phyloP scores from a whole-genome alignment of 2,329 filamentous ascomycete species.

The Lasiodiplodia theobromae region DNA sequence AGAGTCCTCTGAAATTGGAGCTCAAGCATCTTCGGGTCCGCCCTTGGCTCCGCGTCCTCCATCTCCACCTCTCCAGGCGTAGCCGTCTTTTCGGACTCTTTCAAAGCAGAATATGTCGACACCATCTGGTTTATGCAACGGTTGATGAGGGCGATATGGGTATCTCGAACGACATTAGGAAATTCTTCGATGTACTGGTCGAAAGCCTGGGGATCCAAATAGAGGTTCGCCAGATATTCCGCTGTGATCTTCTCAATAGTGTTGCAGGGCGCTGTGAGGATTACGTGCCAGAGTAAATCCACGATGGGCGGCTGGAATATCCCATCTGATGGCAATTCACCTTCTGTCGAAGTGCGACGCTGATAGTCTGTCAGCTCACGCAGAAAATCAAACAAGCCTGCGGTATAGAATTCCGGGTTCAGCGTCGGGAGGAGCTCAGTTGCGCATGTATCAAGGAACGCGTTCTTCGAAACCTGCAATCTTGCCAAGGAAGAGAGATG shows the following conservation, averaged over 20 bases:
- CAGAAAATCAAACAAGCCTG: constrained; percentile 69
- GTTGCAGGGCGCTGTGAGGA: constrained; percentile 70
- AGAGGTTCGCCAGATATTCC: constrained; percentile 74
- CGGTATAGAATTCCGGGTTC: constrained; percentile 65
- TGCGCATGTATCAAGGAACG: constrained; percentile 58
- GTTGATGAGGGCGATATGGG: constrained; percentile 74
- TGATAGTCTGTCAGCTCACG: constrained; percentile 44
- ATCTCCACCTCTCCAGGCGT: constrained; percentile 14
- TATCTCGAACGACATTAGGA: constrained; percentile 52
- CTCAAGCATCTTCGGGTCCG: constrained; percentile 29
- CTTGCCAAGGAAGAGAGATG: constrained; percentile 60
- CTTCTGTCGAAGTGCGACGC: constrained; percentile 1
- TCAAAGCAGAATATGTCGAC: constrained; percentile 15
- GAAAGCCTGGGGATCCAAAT: constrained; percentile 59
- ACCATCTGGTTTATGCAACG: constrained; percentile 68
- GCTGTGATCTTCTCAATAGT: constrained; percentile 74
- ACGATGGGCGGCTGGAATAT: constrained; percentile 61
- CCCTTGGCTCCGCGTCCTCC: neutral
- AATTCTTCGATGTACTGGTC: constrained; percentile 8
- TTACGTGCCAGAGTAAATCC: constrained; percentile 84
- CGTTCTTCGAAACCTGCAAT: constrained; percentile 44
- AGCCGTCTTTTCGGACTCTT: neutral
- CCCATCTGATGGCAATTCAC: constrained; percentile 57
- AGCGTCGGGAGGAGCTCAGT: constrained; percentile 65
- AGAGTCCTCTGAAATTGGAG: constrained; percentile 43